phyloP scores from a whole-genome alignment of 768 basidiomycete genomes.

The Cystobasidium ongulense region DNA sequence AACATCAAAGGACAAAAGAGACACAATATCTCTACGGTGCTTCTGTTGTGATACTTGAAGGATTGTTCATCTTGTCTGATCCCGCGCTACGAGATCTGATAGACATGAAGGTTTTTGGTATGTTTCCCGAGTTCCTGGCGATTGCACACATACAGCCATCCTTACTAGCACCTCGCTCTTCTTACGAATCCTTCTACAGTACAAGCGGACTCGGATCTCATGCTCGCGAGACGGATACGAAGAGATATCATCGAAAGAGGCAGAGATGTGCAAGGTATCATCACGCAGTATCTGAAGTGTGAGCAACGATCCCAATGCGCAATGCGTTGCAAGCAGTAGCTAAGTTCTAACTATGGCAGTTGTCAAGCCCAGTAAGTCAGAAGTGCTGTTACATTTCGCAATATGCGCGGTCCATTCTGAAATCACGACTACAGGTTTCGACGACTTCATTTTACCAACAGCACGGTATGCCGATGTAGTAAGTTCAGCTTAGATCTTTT shows the following conservation, averaged over 20 bases:
- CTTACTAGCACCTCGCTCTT: conserved; percentile 29
- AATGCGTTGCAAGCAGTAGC: not conserved
- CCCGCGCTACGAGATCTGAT: conserved; percentile 68
- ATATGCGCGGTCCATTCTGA: not conserved
- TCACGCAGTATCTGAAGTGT: conserved; percentile 63
- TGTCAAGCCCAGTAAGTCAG: conserved; percentile 70
- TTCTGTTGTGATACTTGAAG: conserved; percentile 53
- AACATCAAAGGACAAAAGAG: conserved; percentile 72
- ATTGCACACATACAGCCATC: no score
- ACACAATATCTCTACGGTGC: conserved; percentile 44
- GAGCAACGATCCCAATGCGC: conserved; percentile 55
- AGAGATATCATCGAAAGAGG: conserved; percentile 77
- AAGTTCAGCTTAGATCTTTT: conserved; percentile 25
- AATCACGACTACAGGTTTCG: conserved; percentile 44
- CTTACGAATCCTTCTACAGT: conserved; percentile 72
- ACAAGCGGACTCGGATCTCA: conserved; percentile 80
- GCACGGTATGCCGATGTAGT: conserved; percentile 84
- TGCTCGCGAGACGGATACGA: conserved; percentile 85
- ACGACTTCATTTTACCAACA: conserved; percentile 84
- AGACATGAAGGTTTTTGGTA: conserved; percentile 49
- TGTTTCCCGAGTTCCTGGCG: no score
- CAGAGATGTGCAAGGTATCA: conserved; percentile 70
- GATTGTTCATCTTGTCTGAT: conserved; percentile 82
- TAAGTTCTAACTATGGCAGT: conserved; percentile 44
- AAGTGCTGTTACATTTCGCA: not conserved